Evolutionary conservation across 129 eudicot species (phyloP).

Genomic region (Chrysanthemum seticuspe): DNA sequence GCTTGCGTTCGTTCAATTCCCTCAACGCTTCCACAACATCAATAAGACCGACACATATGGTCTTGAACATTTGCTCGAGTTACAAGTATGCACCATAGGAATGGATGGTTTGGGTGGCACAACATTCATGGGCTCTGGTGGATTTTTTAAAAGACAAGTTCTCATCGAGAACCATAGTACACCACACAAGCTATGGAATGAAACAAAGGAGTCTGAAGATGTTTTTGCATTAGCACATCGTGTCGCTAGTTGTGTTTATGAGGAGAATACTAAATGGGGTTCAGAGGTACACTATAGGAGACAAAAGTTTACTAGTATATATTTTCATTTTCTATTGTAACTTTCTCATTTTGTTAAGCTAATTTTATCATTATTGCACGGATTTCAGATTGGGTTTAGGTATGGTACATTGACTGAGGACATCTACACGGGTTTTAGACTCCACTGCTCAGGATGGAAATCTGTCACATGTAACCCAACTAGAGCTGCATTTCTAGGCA

Average conservation of each 20-base stretch:
- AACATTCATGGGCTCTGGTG: conserved; percentile 49
- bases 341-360: neutral
- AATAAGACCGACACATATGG: conserved; percentile 54
- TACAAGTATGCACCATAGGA: conserved; percentile 32
- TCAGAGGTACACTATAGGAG: no score
- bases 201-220: conserved; percentile 23
- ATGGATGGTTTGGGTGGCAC: conserved; percentile 72
- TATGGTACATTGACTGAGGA: conserved; percentile 65
- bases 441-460: conserved; percentile 56
- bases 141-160: conserved; percentile 56
- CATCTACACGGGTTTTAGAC: conserved; percentile 31
- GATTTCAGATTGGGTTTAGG: conserved; percentile 53
- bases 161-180: conserved; percentile 26
- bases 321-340: no score
- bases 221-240: conserved; percentile 19
- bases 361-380: neutral
- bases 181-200: conserved; percentile 21
- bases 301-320: no score
- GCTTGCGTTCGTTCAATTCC: conserved; percentile 61
- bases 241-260: conserved; percentile 41
- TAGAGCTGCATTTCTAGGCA: conserved; percentile 58
- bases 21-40: conserved; percentile 55
- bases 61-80: conserved; percentile 29
- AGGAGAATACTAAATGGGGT: conserved; percentile 45
- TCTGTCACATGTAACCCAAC: conserved; percentile 37